Evolutionary conservation across 192 early-diverging fungal genomes (phyloP).

Genomic region (Neocallimastix lanati): DNA sequence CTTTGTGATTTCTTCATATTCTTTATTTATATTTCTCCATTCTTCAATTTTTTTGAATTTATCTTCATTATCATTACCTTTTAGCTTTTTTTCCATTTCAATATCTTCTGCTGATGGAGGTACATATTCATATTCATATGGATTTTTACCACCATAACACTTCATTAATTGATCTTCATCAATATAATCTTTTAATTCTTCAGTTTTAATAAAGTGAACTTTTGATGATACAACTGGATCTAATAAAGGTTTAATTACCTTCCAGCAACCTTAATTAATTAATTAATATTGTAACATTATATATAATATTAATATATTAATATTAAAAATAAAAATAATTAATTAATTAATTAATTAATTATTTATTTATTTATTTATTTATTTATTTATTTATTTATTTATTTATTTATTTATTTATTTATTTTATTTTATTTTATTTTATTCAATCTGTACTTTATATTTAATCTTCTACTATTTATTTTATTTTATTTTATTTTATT

Average conservation of each 20-base stretch:
- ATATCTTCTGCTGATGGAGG: conserved; percentile 22
- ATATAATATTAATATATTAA: too few species aligned
- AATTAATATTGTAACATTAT: too few species aligned
- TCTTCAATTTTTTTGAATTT: background rate
- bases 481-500: too few species aligned
- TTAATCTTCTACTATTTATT: too few species aligned
- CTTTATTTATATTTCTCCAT: background rate
- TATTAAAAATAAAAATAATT: background rate
- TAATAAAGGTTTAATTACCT: conserved; percentile 57
- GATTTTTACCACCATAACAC: conserved; percentile 34
- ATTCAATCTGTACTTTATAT: too few species aligned
- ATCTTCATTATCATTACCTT: background rate
- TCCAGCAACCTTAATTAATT: conserved; percentile 50
- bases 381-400: too few species aligned
- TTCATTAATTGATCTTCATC: conserved; percentile 32
- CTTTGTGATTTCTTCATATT: background rate
- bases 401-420: too few species aligned
- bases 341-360: too few species aligned
- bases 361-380: too few species aligned
- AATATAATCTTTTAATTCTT: conserved; percentile 46
- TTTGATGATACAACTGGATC: conserved; percentile 82
- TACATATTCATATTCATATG: conserved; percentile 31
- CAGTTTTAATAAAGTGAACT: conserved; percentile 50
- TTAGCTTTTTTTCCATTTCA: conserved; percentile 30
- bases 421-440: too few species aligned